These are phyloP conservation scores for Madurella fahalii DNA, from an alignment of 2,329 filamentous ascomycete genomes.

Conservation along the genomic window DNA sequence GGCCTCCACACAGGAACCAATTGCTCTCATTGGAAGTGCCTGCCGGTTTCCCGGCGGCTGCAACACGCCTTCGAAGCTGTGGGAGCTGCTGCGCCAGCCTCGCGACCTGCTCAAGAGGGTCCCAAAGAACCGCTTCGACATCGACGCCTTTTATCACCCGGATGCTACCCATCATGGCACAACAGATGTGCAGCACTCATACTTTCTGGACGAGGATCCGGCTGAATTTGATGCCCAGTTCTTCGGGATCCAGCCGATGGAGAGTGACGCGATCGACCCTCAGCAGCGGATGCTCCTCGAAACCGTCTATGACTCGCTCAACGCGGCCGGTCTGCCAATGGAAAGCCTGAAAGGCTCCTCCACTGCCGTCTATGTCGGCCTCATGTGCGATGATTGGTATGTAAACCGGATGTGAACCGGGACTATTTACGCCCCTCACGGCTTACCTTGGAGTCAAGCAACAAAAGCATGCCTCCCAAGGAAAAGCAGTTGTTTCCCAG, in stretches of 20 bases:
- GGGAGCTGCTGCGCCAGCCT: background rate
- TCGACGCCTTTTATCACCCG: conserved; percentile 32
- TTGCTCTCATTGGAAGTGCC: background rate
- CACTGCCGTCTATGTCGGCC: conserved; percentile 29
- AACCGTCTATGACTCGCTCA: conserved; percentile 26
- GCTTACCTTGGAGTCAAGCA: too few relatives aligned
- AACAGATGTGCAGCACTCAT: conserved; percentile 5
- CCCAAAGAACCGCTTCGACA: conserved; percentile 32
- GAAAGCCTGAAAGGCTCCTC: conserved; percentile 27
- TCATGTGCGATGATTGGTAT: background rate
- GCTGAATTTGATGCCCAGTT: conserved; percentile 19
- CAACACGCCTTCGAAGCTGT: background rate
- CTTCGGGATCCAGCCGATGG: conserved; percentile 24
- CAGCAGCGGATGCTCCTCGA: conserved; percentile 22
- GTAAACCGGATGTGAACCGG: background rate
- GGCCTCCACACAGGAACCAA: background rate
- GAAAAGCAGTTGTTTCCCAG: too few relatives aligned
- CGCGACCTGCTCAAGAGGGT: background rate
- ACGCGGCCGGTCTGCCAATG: conserved; percentile 33
- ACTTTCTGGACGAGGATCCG: conserved; percentile 6
- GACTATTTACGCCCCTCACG: too few relatives aligned
- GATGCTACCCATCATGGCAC: conserved; percentile 22
- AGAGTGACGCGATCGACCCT: conserved; percentile 27
- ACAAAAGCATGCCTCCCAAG: too few relatives aligned
- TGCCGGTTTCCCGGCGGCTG: background rate